Evolutionary conservation across 768 basidiomycete species (phyloP), one percentile per base, ranked within the genome.

Genomic region (Amyloporia xantha): DNA sequence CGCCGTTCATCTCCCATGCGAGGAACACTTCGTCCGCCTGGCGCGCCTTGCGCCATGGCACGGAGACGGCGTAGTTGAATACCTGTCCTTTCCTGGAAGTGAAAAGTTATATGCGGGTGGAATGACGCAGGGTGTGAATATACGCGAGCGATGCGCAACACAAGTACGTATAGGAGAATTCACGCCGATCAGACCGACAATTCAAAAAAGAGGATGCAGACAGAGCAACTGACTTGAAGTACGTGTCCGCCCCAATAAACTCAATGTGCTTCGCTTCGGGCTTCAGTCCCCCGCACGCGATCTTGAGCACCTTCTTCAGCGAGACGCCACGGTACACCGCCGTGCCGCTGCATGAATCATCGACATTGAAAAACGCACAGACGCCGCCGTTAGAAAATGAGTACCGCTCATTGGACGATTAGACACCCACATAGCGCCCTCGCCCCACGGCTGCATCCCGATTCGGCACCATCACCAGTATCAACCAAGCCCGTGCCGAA

Each of bases 161-260:
- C 2, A 23, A 37, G 10, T 19, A 20, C 21, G 39, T 11, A 26
- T 47, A 11, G 11, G 24, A 6, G 20, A n/a, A 36, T 12, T 25
- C 1, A 41, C 15, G 45, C 4, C 40, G 13, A 35, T 28, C 27
- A 41, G 15, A 24, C 15, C 4, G 26, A 25, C 25, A 19, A 37
- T 9, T n/a, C n/a, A n/a, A n/a, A n/a, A n/a, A n/a, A n/a, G n/a
- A n/a, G 25, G 4, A 36, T 17, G 48, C 66, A 35, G 33, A n/a
- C n/a, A n/a, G n/a, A n/a, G n/a, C n/a, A n/a, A n/a, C n/a, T n/a
- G n/a, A 73, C 76, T 76, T 75, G 67, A 77, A 77, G 58, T 78
- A 78, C 1, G 77, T 78, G 51, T 79, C 77, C 5, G 76, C 77
- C 20, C 77, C 77, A 50, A 78, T 71, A 59, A 78, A 75, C 58